Evolutionary conservation across 2,329 filamentous ascomycete genomes (phyloP).

Genomic region (Verticillium zaregamsianum): DNA sequence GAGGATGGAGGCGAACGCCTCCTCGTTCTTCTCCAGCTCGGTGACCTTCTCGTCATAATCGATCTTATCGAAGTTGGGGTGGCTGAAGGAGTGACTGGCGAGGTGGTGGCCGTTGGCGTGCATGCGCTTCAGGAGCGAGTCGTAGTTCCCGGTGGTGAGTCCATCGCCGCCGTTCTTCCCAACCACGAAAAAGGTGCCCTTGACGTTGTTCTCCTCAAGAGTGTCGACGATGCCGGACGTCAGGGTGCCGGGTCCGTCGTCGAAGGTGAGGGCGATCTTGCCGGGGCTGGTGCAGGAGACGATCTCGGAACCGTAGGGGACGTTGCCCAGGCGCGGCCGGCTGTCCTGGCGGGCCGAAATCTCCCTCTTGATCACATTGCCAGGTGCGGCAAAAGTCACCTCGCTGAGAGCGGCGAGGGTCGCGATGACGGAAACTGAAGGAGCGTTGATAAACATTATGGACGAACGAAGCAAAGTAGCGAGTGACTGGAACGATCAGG

Average conservation of each 20-base stretch:
- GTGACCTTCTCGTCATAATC: constrained; percentile 24
- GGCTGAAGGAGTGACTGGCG: constrained; percentile 44
- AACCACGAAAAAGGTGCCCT: constrained; percentile 33
- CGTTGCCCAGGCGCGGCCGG: constrained; percentile 21
- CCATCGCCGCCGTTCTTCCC: constrained; percentile 27
- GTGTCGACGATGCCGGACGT: constrained; percentile 29
- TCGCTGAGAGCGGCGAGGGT: constrained; percentile 7
- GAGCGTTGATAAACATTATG: constrained; percentile 13
- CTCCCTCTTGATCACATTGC: constrained; percentile 3
- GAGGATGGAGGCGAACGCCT: constrained; percentile 35
- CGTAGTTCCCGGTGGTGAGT: constrained; percentile 29
- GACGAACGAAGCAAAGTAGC: neutral
- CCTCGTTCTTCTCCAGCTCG: constrained; percentile 41
- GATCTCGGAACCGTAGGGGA: constrained; percentile 29
- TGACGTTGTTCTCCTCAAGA: constrained; percentile 25
- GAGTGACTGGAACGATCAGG: neutral
- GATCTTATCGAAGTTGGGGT: constrained; percentile 35
- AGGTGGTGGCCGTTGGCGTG: constrained; percentile 40
- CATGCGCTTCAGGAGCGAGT: constrained; percentile 38
- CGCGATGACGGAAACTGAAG: constrained; percentile 9
- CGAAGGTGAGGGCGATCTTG: constrained; percentile 31
- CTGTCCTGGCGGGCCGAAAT: constrained; percentile 10
- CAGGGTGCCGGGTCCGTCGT: constrained; percentile 31
- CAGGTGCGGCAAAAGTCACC: constrained; percentile 4
- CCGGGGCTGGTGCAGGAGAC: constrained; percentile 23